These are phyloP conservation scores for Phytophthora constricta DNA, from an alignment of 352 stramenopile species.

Conservation along the genomic window DNA sequence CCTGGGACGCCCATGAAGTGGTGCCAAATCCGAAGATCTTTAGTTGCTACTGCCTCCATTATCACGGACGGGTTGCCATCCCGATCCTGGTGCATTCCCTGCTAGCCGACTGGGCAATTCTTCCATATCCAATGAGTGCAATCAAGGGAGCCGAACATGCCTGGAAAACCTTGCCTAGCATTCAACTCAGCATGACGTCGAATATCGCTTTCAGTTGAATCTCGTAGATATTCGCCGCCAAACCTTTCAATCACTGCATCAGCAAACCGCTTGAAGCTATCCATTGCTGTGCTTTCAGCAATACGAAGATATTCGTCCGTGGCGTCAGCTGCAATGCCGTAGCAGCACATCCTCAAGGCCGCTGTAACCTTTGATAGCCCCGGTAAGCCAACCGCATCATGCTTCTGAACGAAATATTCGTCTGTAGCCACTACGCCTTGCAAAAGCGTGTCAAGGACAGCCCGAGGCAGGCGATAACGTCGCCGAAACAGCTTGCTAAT, in stretches of 20 bases:
- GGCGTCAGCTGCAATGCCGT: slow-evolving; percentile 15
- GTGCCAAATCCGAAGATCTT: no score
- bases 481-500: neutral
- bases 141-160: slow-evolving; percentile 32
- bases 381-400: neutral
- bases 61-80: slow-evolving; percentile 1
- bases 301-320: slow-evolving; percentile 19
- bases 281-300: slow-evolving; percentile 5
- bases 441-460: neutral
- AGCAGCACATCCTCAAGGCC: slow-evolving; percentile 20
- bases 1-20: slow-evolving; percentile 15
- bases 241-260: slow-evolving; percentile 9
- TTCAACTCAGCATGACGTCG: neutral
- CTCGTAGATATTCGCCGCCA: slow-evolving; percentile 17
- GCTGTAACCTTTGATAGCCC: slow-evolving; percentile 18
- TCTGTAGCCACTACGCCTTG: neutral
- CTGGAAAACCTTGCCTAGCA: slow-evolving; percentile 16
- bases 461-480: neutral
- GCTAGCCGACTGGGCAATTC: slow-evolving; percentile 23
- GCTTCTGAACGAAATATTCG: neutral
- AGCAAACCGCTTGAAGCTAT: slow-evolving; percentile 13
- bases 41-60: slow-evolving; percentile 23
- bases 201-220: slow-evolving; percentile 11
- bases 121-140: slow-evolving; percentile 34
- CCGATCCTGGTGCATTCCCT: slow-evolving; percentile 13